These are phyloP conservation scores for Rickenella mellea DNA, from an alignment of 768 basidiomycete genomes.

Conservation along the genomic window DNA sequence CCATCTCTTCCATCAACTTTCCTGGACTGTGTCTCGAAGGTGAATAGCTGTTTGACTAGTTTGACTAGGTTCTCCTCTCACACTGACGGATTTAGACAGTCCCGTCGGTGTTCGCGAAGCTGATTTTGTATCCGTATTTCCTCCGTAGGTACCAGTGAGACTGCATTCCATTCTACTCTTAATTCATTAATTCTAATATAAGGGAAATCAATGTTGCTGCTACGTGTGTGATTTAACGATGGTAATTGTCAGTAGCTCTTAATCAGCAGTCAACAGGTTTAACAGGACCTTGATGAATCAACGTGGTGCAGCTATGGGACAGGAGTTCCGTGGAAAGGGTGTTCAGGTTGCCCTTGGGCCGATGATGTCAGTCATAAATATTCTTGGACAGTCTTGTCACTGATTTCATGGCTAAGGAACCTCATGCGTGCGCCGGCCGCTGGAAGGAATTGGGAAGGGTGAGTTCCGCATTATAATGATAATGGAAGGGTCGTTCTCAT, in stretches of 20 bases:
- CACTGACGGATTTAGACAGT: constrained; percentile 20
- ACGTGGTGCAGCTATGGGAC: constrained; percentile 46
- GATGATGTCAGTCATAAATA: constrained; percentile 28
- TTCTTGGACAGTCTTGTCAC: neutral
- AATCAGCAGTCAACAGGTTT: constrained; percentile 16
- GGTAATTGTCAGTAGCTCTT: neutral
- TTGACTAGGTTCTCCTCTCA: neutral
- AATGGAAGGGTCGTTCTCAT: neutral
- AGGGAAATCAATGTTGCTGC: constrained; percentile 44
- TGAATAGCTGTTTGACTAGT: constrained; percentile 6
- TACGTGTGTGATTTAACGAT: constrained; percentile 15
- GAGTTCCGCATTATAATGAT: constrained; percentile 6
- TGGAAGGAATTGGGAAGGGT: constrained; percentile 47
- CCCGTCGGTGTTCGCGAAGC: constrained; percentile 42
- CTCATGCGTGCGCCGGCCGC: constrained; percentile 34
- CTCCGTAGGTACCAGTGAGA: constrained; percentile 25
- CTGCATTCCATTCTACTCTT: neutral
- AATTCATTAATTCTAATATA: too few species aligned
- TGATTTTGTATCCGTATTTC: constrained; percentile 39
- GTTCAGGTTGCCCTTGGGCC: constrained; percentile 44
- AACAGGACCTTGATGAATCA: constrained; percentile 46
- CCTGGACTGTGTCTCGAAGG: constrained; percentile 44
- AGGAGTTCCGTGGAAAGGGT: constrained; percentile 54
- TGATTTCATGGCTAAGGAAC: constrained; percentile 23
- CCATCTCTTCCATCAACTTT: constrained; percentile 36